Percentiles rank a stretch among this genome's conserved stretches.
Conservation (phyloP, 352 stramenopile species). For the Phytophthora constricta region DNA sequence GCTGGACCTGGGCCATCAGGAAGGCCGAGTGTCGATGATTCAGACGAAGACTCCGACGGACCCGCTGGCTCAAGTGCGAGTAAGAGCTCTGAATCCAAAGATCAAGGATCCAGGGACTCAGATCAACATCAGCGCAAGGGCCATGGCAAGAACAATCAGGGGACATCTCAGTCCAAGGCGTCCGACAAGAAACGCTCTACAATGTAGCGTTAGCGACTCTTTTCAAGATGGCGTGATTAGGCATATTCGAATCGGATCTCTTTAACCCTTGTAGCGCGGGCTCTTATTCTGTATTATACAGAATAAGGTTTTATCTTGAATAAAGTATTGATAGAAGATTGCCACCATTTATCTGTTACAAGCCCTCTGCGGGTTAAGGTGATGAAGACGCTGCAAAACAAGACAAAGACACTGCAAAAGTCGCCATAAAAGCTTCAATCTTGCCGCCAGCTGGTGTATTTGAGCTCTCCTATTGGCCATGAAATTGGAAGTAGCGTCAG, state of each 20-base stretch:
- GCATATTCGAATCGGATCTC: too few species aligned
- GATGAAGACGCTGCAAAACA: neutral
- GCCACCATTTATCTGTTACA: neutral
- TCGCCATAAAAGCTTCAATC: neutral
- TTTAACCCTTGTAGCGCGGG: neutral
- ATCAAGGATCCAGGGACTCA: too few species aligned
- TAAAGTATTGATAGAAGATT: neutral
- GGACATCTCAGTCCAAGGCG: too few species aligned
- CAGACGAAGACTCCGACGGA: too few species aligned
- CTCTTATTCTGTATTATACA: neutral
- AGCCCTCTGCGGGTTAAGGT: neutral
- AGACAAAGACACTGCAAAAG: neutral
- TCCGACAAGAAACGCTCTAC: too few species aligned
- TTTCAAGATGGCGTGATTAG: too few species aligned
- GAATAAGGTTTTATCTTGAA: neutral
- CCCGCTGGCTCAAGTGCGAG: too few species aligned
- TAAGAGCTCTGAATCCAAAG: too few species aligned
- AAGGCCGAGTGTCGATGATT: too few species aligned
- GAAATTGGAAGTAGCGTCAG: neutral
- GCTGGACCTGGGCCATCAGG: slow-evolving; percentile 58
- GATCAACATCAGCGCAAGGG: too few species aligned
- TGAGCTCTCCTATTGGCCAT: neutral
- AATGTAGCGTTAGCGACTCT: too few species aligned
- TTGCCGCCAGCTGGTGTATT: neutral
- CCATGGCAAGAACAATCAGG: too few species aligned